A percentile compares a stretch with the other conserved stretches of the same genome.
These are phyloP conservation scores for Carallia pectinifolia DNA, from an alignment of 345 rosid genomes.

Conservation along the genomic window DNA sequence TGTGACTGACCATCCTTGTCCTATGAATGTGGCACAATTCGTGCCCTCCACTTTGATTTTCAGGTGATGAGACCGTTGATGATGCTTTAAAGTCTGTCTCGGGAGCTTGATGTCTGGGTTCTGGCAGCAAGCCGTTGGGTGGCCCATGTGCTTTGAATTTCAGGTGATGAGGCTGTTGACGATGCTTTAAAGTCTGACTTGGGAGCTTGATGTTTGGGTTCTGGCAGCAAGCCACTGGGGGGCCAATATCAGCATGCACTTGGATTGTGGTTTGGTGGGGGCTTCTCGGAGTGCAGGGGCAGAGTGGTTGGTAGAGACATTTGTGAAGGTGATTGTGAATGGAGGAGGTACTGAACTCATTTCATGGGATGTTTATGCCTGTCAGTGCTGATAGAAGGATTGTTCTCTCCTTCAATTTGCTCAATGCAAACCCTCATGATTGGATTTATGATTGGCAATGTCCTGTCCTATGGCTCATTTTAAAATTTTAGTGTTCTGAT, in stretches of 20 bases:
- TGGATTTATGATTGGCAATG: conserved; percentile 86
- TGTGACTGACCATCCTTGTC: no score
- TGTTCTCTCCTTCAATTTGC: conserved; percentile 79
- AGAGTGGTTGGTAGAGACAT: conserved; percentile 78
- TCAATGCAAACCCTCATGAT: conserved; percentile 76
- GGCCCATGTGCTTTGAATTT: no score
- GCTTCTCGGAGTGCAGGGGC: conserved; percentile 40
- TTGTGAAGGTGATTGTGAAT: no score
- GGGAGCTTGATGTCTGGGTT: conserved; percentile 31
- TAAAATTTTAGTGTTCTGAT: no score
- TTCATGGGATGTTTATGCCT: conserved; percentile 74
- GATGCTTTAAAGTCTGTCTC: conserved; percentile 48
- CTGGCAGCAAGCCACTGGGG: no score
- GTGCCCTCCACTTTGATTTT: conserved; percentile 28
- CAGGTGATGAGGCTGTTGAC: no score
- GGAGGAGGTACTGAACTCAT: conserved; percentile 63
- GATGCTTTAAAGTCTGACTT: no score
- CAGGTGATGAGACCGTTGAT: conserved; percentile 54
- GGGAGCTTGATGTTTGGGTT: no score
- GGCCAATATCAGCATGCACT: conserved; percentile 83
- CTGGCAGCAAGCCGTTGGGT: conserved; percentile 45
- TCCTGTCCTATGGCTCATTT: not conserved
- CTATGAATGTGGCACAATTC: no score
- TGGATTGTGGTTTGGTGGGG: conserved; percentile 59
- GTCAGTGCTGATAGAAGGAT: conserved; percentile 88